Percentiles rank a stretch among this genome's conserved stretches.
Evolutionary conservation across 2,329 filamentous ascomycete species (phyloP).

Genomic region (Talaromyces marneffei): DNA sequence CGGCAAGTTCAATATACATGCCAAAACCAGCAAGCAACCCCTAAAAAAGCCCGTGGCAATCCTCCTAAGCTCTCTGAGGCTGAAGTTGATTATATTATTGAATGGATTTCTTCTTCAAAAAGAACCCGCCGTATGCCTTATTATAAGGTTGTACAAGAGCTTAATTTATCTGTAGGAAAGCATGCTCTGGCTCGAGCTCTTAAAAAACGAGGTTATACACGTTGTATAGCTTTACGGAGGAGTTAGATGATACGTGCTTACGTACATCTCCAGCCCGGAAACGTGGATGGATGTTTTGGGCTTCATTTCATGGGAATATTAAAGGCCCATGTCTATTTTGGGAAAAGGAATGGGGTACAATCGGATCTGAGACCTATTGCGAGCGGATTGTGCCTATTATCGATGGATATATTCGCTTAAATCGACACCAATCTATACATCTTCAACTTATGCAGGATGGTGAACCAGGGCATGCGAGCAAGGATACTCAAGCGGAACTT

Average conservation of each 20-base stretch:
- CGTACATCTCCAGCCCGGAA: too few species aligned
- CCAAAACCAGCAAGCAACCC: slow-evolving; percentile 11
- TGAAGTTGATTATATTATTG: slow-evolving; percentile 17
- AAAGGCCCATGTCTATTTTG: too few species aligned
- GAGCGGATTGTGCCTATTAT: slow-evolving; percentile 2
- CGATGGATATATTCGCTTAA: slow-evolving; percentile 1
- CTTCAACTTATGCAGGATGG: neutral
- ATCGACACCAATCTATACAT: slow-evolving; percentile 1
- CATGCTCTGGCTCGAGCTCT: slow-evolving; percentile 11
- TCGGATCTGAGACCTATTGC: slow-evolving; percentile 4
- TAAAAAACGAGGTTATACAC: slow-evolving; percentile 16
- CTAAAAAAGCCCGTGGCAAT: slow-evolving; percentile 14
- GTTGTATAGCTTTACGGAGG: slow-evolving; percentile 12
- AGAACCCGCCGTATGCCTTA: slow-evolving; percentile 14
- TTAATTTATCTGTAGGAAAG: slow-evolving; percentile 8
- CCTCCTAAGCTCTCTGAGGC: slow-evolving; percentile 15
- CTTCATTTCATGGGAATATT: too few species aligned
- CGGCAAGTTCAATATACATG: slow-evolving; percentile 17
- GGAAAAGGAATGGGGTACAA: slow-evolving; percentile 4
- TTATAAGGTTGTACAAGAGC: slow-evolving; percentile 16
- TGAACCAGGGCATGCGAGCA: slow-evolving; percentile 1
- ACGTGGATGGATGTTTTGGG: too few species aligned
- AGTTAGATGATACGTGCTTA: neutral
- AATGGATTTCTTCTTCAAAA: slow-evolving; percentile 17
- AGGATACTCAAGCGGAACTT: neutral